Conservation (phyloP, 2,329 filamentous ascomycete species). For the Westerdykella aurantiaca region DNA sequence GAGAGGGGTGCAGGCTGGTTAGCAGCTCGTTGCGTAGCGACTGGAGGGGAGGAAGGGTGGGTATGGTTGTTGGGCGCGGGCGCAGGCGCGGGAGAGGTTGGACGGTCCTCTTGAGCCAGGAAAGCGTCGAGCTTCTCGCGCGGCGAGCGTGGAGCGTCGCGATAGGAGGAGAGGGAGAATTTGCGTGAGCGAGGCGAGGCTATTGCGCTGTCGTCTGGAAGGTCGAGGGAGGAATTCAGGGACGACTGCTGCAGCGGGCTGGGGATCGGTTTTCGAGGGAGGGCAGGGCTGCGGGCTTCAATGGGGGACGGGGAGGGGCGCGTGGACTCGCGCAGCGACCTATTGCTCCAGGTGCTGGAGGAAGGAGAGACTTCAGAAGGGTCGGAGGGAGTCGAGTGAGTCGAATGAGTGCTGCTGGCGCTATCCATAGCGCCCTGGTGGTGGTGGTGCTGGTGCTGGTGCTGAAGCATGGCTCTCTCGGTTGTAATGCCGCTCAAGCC, state of each 20-base stretch:
- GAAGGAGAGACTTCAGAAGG: conserved; percentile 6
- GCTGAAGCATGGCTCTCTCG: conserved; percentile 25
- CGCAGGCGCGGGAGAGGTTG: conserved; percentile 1
- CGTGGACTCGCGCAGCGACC: conserved; percentile 27
- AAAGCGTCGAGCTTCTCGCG: conserved; percentile 37
- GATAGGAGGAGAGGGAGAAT: conserved; percentile 13
- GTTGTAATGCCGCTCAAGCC: conserved; percentile 12
- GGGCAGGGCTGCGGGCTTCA: conserved; percentile 11
- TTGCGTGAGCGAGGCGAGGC: conserved; percentile 10
- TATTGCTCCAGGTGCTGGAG: conserved; percentile 28
- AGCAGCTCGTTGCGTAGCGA: conserved; percentile 8
- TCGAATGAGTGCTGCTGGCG: conserved; percentile 1
- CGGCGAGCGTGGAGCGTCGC: conserved; percentile 32
- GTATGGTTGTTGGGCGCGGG: conserved; percentile 6
- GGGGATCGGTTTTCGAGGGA: conserved; percentile 21
- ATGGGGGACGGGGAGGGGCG: conserved; percentile 15
- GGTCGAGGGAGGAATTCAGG: conserved; percentile 9
- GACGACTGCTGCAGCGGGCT: conserved; percentile 21
- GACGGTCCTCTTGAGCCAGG: conserved; percentile 29
- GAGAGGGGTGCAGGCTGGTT: conserved; percentile 15
- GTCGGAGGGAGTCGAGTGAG: conserved; percentile 4
- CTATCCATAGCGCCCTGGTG: background rate
- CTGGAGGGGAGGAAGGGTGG: conserved; percentile 6
- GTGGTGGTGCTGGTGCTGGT: conserved; percentile 4
- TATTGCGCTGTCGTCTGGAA: conserved; percentile 5